phyloP scores from a whole-genome alignment of 2,329 filamentous ascomycete species.

The Colletotrichum tropicicola region DNA sequence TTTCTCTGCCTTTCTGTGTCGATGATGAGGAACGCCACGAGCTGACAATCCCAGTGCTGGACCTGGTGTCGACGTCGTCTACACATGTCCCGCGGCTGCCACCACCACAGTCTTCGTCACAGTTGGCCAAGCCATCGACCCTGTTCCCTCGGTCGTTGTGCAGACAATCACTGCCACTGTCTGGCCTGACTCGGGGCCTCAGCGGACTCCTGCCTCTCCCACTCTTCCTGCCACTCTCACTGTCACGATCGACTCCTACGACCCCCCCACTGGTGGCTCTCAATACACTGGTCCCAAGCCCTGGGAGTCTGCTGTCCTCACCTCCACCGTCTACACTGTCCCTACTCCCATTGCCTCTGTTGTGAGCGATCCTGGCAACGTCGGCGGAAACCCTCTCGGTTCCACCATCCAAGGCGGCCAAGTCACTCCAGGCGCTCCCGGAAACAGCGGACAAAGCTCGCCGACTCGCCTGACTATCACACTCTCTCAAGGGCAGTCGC shows the following conservation, averaged over 20 bases:
- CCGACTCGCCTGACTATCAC: background rate
- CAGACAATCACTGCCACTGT: slow-evolving; percentile 23
- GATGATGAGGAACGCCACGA: slow-evolving; percentile 11
- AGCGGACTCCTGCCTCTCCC: slow-evolving; percentile 22
- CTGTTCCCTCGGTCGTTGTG: slow-evolving; percentile 24
- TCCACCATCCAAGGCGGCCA: slow-evolving; percentile 3
- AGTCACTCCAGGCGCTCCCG: background rate
- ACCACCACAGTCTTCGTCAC: slow-evolving; percentile 60
- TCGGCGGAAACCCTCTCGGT: background rate
- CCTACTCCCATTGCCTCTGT: slow-evolving; percentile 33
- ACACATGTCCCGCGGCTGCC: slow-evolving; percentile 46
- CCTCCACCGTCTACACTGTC: slow-evolving; percentile 12
- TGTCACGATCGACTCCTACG: slow-evolving; percentile 29
- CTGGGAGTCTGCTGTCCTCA: slow-evolving; percentile 22
- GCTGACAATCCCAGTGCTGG: slow-evolving; percentile 29
- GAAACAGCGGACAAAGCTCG: background rate
- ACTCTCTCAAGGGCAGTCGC: background rate
- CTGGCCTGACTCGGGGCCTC: background rate
- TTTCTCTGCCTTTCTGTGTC: background rate
- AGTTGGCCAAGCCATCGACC: slow-evolving; percentile 44
- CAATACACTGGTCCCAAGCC: slow-evolving; percentile 28
- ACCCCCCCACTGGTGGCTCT: slow-evolving; percentile 32
- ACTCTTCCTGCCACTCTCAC: slow-evolving; percentile 30
- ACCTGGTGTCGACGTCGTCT: slow-evolving; percentile 7
- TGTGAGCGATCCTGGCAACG: background rate